Base-by-base conservation (phyloP, 371 early-diverging fungal genomes). In the Basidiobolus meristosporus region DNA sequence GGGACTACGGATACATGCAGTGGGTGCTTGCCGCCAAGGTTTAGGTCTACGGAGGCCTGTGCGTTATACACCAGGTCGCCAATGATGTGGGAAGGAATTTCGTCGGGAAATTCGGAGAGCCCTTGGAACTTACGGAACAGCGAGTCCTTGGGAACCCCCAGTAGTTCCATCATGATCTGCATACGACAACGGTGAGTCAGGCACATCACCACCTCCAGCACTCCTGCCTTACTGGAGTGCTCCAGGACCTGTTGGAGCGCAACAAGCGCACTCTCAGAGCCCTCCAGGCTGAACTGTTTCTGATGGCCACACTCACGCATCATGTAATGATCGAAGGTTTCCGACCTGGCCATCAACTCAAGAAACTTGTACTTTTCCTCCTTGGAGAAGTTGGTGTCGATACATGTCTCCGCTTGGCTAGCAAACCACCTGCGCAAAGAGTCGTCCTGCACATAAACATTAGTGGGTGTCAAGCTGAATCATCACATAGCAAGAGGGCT, bases 111-210 rank as follows among this genome's bases (percentile, higher is more conserved):
- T 62, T 96, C 90, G 56, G 73, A 70, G 59, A 93, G 26, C 26
- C 26, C 26, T 26, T 26, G 26, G 95, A 37, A 93, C 57, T 7
- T 77, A 72, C 12, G 65, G 65, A 10, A 81, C 76, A 32, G 76
- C 63, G 44, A 72, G 81, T 51, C 81, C 54, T 26, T 26, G 9
- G 26, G 9, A 9, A 26, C 26, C 3, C 26, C 26, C 38, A 93
- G 56, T 21, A 92, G 55, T 53, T 85, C 87, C 11, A 83, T 73
- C 31, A 92, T 60, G 9, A 93, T 52, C 52, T 96, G 95, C 36
- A 96, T 67, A 38, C 97, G 72, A 21, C 97, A 96, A 40, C 97
- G 83, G 57, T 96, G 97, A 6, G 97, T 90, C 95, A 93, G 91
- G 33, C 97, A 79, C 32, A 95, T 45, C 7, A 93, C 75, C 10